These are phyloP conservation scores for Pythium diclinum DNA, from an alignment of 352 stramenopile genomes.

Conservation along the genomic window DNA sequence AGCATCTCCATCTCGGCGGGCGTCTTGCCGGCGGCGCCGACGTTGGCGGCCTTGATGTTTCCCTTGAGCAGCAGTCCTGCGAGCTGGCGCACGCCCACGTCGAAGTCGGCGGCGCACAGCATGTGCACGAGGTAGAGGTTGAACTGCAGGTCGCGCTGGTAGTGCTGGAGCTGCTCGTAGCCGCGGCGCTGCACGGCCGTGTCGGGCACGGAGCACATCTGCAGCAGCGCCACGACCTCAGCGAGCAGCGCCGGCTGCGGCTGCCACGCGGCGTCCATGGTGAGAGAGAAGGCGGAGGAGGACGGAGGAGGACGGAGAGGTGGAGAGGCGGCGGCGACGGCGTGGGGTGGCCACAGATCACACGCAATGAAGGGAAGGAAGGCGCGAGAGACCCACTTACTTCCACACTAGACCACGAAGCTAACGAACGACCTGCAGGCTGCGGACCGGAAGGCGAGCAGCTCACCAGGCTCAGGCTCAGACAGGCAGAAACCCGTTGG, in stretches of 20 bases:
- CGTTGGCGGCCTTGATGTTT: slow-evolving; percentile 81
- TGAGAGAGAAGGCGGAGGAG: not conserved
- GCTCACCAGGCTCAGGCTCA: slow-evolving; percentile 17
- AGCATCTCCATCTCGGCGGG: slow-evolving; percentile 71
- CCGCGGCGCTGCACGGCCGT: slow-evolving; percentile 82
- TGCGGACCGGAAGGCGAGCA: slow-evolving; percentile 22
- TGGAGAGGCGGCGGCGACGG: not conserved
- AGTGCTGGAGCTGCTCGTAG: slow-evolving; percentile 83
- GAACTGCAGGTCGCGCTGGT: slow-evolving; percentile 88
- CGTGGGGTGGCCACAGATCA: not conserved
- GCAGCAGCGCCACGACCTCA: slow-evolving; percentile 74
- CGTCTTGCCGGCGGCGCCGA: slow-evolving; percentile 36
- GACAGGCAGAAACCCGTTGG: slow-evolving; percentile 7
- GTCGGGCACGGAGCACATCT: slow-evolving; percentile 82
- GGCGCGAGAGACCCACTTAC: not conserved
- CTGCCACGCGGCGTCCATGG: slow-evolving; percentile 63
- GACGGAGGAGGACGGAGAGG: not conserved
- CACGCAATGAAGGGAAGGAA: not conserved
- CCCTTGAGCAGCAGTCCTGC: slow-evolving; percentile 82
- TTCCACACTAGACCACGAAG: not conserved
- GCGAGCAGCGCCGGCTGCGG: slow-evolving; percentile 69
- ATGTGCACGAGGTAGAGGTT: slow-evolving; percentile 87
- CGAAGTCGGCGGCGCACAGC: slow-evolving; percentile 56
- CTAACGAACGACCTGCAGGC: not conserved
- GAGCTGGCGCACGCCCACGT: slow-evolving; percentile 71